Evolutionary conservation across 257 asterid genomes (phyloP).

Genomic region (Mentha longifolia): DNA sequence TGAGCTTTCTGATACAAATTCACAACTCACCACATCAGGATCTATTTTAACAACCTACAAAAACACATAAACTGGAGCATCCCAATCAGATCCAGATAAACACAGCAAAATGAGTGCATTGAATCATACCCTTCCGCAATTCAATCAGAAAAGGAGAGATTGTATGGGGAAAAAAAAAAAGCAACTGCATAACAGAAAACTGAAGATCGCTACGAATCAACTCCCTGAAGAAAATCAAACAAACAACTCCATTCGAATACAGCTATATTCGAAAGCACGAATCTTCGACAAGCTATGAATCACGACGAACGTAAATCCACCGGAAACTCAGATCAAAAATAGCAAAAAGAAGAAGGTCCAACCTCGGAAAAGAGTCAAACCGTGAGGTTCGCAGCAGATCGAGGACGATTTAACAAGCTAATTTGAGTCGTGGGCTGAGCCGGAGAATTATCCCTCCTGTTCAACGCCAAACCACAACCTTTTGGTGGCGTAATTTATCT

Average conservation of each 20-base stretch:
- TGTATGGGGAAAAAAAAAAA: not conserved
- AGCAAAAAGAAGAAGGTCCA: not conserved
- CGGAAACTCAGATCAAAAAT: slow-evolving; percentile 21
- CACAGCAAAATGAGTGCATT: not conserved
- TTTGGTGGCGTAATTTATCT: slow-evolving; percentile 22
- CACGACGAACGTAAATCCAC: slow-evolving; percentile 21
- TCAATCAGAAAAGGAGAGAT: not conserved
- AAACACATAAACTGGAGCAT: not conserved
- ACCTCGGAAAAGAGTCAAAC: slow-evolving; percentile 27
- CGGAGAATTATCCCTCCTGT: slow-evolving; percentile 27
- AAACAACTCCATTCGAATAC: slow-evolving; percentile 3
- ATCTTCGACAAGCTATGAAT: slow-evolving; percentile 16
- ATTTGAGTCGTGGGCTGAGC: slow-evolving; percentile 29
- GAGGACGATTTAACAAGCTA: slow-evolving; percentile 20
- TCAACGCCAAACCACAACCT: slow-evolving; percentile 24
- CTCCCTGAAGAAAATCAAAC: not conserved
- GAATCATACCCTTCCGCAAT: slow-evolving; percentile 11
- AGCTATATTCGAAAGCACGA: slow-evolving; percentile 3
- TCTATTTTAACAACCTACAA: not conserved
- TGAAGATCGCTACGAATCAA: not conserved
- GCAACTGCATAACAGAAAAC: not conserved
- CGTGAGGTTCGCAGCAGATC: slow-evolving; percentile 36
- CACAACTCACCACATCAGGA: not conserved
- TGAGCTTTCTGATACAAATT: not conserved
- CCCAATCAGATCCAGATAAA: slow-evolving; percentile 33